A percentile compares a stretch with the other conserved stretches of the same genome.
Conservation (phyloP, 352 stramenopile species). For the Globisporangium emineosum region DNA sequence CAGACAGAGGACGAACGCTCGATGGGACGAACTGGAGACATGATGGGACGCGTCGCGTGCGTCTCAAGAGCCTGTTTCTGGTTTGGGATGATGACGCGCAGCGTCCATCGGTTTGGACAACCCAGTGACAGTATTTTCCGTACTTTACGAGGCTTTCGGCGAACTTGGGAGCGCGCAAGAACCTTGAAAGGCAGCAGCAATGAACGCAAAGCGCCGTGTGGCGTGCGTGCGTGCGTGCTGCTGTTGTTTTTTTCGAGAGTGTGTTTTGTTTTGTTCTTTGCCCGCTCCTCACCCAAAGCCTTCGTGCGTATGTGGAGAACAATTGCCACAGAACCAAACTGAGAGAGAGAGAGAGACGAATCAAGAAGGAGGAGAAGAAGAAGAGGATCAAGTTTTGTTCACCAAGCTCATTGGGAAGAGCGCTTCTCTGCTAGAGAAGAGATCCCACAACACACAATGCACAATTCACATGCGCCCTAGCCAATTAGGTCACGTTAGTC, state of each 20-base stretch:
- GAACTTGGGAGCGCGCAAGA: constrained; percentile 15
- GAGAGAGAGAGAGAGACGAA: background rate
- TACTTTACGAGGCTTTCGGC: constrained; percentile 6
- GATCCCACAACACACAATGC: background rate
- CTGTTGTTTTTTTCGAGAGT: background rate
- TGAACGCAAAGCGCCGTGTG: background rate
- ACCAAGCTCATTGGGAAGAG: background rate
- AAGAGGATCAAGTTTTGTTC: background rate
- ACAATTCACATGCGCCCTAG: background rate
- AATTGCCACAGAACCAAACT: background rate
- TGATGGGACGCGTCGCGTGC: too few relatives aligned
- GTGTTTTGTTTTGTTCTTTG: constrained; percentile 1
- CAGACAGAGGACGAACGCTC: background rate
- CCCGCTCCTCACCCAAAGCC: constrained; percentile 14
- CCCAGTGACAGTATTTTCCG: background rate
- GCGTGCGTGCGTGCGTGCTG: too few relatives aligned
- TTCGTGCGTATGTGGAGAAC: background rate
- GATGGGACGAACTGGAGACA: background rate
- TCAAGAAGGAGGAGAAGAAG: background rate
- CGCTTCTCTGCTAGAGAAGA: too few relatives aligned
- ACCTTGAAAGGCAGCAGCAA: background rate
- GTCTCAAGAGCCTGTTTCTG: background rate
- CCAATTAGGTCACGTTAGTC: too few relatives aligned
- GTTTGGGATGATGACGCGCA: background rate
- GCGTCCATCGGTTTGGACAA: too few relatives aligned